Evolutionary conservation across 345 rosid genomes (phyloP).

Genomic region (Viola odorata): DNA sequence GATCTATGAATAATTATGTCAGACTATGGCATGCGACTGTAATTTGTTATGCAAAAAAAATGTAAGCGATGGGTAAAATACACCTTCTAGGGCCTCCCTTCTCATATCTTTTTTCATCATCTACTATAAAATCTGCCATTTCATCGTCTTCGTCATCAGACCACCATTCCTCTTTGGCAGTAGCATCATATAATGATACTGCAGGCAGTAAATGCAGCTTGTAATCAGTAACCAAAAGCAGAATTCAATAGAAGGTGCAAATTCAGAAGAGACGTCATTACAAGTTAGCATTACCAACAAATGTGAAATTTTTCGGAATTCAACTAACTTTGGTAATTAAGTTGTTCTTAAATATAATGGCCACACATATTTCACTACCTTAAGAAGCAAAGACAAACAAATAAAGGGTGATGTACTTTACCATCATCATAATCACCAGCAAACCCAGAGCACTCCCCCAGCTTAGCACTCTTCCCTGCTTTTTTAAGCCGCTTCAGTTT

Average conservation of each 20-base stretch:
- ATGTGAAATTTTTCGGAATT: background rate
- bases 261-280: background rate
- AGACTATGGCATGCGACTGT: background rate
- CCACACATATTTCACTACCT: background rate
- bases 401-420: background rate
- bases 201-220: background rate
- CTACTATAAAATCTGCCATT: slow-evolving; percentile 10
- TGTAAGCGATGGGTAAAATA: background rate
- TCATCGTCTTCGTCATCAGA: slow-evolving; percentile 2
- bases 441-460: background rate
- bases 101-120: background rate
- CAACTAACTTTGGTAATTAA: background rate
- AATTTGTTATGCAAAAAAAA: background rate
- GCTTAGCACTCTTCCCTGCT: background rate
- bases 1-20: background rate
- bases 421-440: background rate
- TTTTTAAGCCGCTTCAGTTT: slow-evolving; percentile 11
- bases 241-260: background rate
- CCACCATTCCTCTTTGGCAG: background rate
- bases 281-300: background rate
- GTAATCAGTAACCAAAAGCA: background rate
- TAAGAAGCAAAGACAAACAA: background rate
- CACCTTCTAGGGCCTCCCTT: background rate
- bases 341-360: background rate
- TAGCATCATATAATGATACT: slow-evolving; percentile 2